Evolutionary conservation across 805 yeast genomes (phyloP), one percentile per base, ranked within the genome.

Genomic region (Pichia scutulata): DNA sequence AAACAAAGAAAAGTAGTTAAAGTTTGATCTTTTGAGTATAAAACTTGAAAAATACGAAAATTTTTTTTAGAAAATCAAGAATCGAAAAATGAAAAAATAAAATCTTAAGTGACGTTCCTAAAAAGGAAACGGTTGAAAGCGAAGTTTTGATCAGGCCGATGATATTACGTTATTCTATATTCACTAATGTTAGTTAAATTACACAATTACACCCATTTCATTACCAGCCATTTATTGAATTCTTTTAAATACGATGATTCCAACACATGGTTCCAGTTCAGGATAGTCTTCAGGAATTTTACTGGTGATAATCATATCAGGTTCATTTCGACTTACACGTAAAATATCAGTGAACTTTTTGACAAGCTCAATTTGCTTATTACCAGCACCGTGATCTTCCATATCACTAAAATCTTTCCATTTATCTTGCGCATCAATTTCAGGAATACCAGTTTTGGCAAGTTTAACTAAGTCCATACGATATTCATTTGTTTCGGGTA

Each of bases 321-420:
- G 66, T n/a, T 58, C 55, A 39, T 61, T 59, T 18, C 55, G 44
- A 48, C 66, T 60, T 6, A 18, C 30, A 25, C 49, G 43, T 30
- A 61, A 44, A 7, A 45, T 13, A 10, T 54, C 52, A 2, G 53
- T 40, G 46, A 59, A 61, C 16, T 51, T 47, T 18, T 26, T 33
- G 1, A 57, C 48, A 37, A 59, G 33, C n/a, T 47, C 55, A 9
- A 49, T 48, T 16, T 56, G 49, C 40, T 45, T 44, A 33, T 55
- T 51, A 8, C 43, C 53, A 5, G 55, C 49, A n/a, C 41, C 37
- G 6, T 44, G 43, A 42, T 54, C 51, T 7, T 47, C 18, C 45
- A 56, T 39, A 43, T 54, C 53, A 33, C 23, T 39, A 39, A 52
- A 48, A 13, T 49, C 50, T 45, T 57, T 59, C 65, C 65, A 60